These are phyloP conservation scores for Delonix regia DNA, from an alignment of 306 rosid genomes.

Conservation along the genomic window DNA sequence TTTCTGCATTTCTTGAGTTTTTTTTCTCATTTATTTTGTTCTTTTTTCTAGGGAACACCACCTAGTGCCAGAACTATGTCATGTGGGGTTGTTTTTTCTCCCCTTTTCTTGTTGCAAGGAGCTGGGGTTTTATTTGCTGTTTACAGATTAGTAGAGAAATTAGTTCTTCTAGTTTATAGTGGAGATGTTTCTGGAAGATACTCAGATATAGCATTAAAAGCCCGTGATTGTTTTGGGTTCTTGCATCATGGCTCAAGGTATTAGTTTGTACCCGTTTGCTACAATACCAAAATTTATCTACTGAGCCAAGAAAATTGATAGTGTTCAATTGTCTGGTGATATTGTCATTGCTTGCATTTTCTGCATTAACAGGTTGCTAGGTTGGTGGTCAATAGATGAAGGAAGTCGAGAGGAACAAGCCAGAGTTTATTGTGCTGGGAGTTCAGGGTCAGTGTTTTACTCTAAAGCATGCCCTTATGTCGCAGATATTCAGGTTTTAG, in stretches of 20 bases:
- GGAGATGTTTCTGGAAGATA: constrained; percentile 54
- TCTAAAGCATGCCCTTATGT: background rate
- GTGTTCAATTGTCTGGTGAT: background rate
- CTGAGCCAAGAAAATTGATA: background rate
- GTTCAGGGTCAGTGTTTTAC: constrained; percentile 55
- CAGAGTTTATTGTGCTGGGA: constrained; percentile 51
- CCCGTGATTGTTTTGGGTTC: constrained; percentile 62
- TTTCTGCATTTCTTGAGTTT: background rate
- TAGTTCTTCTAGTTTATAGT: constrained; percentile 38
- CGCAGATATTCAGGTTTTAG: constrained; percentile 4
- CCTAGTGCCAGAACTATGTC: constrained; percentile 47
- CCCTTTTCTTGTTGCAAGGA: constrained; percentile 71
- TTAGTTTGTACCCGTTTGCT: background rate
- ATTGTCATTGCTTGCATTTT: constrained; percentile 21
- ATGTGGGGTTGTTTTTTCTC: constrained; percentile 51
- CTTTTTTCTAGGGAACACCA: constrained; percentile 52
- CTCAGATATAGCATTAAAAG: constrained; percentile 46
- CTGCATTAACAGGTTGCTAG: constrained; percentile 54
- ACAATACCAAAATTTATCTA: background rate
- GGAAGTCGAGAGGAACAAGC: constrained; percentile 74
- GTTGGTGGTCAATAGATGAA: constrained; percentile 84
- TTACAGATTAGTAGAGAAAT: constrained; percentile 60
- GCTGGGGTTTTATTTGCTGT: constrained; percentile 60
- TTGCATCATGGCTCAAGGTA: constrained; percentile 67
- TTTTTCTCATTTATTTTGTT: constrained; percentile 6